Evolutionary conservation across 1,139 yeast genomes (phyloP).

Genomic region (Zygosaccharomyces pseudobailii): DNA sequence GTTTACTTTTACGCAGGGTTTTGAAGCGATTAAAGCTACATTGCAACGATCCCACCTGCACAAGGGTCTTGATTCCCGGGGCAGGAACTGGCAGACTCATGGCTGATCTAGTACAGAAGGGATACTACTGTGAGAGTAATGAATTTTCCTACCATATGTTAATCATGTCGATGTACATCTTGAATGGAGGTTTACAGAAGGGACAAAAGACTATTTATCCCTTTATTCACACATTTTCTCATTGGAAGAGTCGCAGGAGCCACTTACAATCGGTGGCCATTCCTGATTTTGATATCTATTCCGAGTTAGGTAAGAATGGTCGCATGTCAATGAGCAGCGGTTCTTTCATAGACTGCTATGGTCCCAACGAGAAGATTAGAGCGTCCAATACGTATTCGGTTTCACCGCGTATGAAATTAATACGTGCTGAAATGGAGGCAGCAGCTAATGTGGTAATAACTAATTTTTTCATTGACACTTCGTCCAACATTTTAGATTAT

Average conservation of each 20-base stretch:
- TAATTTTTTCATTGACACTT: slow-evolving; percentile 76
- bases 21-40: slow-evolving; percentile 49
- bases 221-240: slow-evolving; percentile 49
- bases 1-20: slow-evolving; percentile 24
- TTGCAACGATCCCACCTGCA: slow-evolving; percentile 41
- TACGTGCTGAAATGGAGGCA: slow-evolving; percentile 37
- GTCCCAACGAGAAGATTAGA: slow-evolving; percentile 41
- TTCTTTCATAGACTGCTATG: slow-evolving; percentile 72
- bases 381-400: slow-evolving; percentile 40
- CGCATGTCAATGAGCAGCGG: slow-evolving; percentile 78
- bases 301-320: slow-evolving; percentile 45
- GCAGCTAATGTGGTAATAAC: slow-evolving; percentile 58
- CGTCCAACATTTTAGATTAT: slow-evolving; percentile 67
- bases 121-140: slow-evolving; percentile 78
- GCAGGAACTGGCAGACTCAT: slow-evolving; percentile 78
- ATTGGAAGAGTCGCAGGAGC: slow-evolving; percentile 41
- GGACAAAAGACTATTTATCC: slow-evolving; percentile 48
- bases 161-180: slow-evolving; percentile 56
- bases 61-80: slow-evolving; percentile 67
- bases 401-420: slow-evolving; percentile 38
- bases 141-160: slow-evolving; percentile 83
- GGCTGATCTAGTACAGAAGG: slow-evolving; percentile 61
- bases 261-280: slow-evolving; percentile 49
- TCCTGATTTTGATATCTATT: slow-evolving; percentile 49
- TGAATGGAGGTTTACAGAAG: slow-evolving; percentile 48